These are phyloP conservation scores for Malus sylvestris DNA, from an alignment of 306 rosid species.

Conservation along the genomic window DNA sequence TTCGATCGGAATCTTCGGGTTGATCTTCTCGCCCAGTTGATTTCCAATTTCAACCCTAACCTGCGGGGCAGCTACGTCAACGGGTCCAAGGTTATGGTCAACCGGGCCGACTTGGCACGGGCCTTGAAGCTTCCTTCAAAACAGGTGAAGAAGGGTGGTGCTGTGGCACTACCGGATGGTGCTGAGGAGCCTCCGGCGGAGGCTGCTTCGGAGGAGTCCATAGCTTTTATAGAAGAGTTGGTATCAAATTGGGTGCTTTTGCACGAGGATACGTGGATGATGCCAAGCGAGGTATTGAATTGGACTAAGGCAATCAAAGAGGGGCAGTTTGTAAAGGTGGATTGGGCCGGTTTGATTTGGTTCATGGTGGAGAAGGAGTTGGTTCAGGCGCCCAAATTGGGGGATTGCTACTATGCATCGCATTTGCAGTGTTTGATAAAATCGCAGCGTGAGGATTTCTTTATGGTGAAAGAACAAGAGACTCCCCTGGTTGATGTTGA, in stretches of 20 bases:
- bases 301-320: slow-evolving; percentile 36
- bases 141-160: slow-evolving; percentile 34
- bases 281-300: slow-evolving; percentile 43
- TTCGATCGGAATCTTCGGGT: slow-evolving; percentile 44
- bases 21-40: slow-evolving; percentile 60
- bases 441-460: slow-evolving; percentile 44
- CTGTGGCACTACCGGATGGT: slow-evolving; percentile 8
- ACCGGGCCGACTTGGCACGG: slow-evolving; percentile 67
- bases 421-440: slow-evolving; percentile 74
- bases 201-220: slow-evolving; percentile 29
- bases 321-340: slow-evolving; percentile 62
- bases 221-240: slow-evolving; percentile 47
- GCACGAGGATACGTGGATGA: slow-evolving; percentile 65
- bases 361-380: slow-evolving; percentile 78
- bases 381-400: slow-evolving; percentile 30
- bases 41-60: slow-evolving; percentile 31
- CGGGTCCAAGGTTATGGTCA: slow-evolving; percentile 32
- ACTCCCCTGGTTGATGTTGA: neutral
- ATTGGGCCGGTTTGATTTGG: slow-evolving; percentile 81
- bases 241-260: slow-evolving; percentile 72
- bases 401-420: slow-evolving; percentile 74
- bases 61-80: slow-evolving; percentile 46
- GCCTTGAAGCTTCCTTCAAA: slow-evolving; percentile 49
- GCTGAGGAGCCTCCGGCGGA: neutral
- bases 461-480: slow-evolving; percentile 25